Evolutionary conservation across 2,329 filamentous ascomycete species (phyloP), one percentile per base, ranked within the genome.

Genomic region (Ascochyta fabae): DNA sequence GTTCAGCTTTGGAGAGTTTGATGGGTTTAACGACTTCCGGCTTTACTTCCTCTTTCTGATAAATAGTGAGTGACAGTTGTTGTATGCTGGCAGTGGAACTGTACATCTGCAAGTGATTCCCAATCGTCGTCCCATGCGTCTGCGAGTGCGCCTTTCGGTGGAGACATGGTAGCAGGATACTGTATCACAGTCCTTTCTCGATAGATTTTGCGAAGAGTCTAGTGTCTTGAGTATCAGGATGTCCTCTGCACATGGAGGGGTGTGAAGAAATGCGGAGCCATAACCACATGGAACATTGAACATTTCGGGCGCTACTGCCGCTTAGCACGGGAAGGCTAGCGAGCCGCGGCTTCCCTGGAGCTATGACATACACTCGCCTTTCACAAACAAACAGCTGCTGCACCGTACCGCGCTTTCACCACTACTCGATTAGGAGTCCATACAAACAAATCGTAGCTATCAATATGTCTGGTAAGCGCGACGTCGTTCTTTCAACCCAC

Each of bases 111-210:
- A 71, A 89, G 84, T 6, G 80, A 78, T 73, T 94, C 91, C 92
- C 93, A 98, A 70, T 96, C 91, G 67, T 96, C 88, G 61, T 94
- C 92, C 94, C 94, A 97, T 19, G 92, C 93, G 74, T 72, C 71
- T 8, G 69, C 70, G 19, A 88, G 75, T 22, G 75, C 76, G 43
- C 65, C 61, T 66, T 81, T 78, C 73, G 78, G 77, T 13, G 68
- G 55, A 19, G 68, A 54, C 69, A 72, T 71, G 38, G 12, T 23
- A 35, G 29, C 22, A 23, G 23, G 54, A 48, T 58, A 58, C 52
- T 22, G 29, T n/a, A 5, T 19, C 24, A 35, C 7, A 43, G 27
- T 29, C 29, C 35, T 15, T 6, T 38, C n/a, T 36, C 22, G 15
- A 15, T 36, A 41, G 41, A 27, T 24, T 13, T 46, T 46, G 41